Conservation (phyloP, 768 basidiomycete genomes). For the Boletus rufocinnamomeus region DNA sequence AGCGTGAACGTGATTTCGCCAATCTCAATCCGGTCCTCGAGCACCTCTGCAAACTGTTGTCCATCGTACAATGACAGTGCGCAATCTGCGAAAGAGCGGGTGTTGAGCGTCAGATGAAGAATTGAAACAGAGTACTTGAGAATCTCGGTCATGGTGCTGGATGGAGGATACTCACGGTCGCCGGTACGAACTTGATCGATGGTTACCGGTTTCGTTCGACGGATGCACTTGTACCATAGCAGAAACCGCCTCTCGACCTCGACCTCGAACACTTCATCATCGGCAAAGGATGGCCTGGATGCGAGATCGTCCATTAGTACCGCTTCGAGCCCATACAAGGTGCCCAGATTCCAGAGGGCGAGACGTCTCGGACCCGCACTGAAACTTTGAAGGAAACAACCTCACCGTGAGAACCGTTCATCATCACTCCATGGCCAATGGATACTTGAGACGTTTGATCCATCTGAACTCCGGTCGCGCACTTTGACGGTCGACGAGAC, state of each 20-base stretch:
- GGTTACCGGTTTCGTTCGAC: constrained; percentile 23
- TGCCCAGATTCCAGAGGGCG: not conserved
- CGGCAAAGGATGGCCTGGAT: constrained; percentile 17
- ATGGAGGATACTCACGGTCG: constrained; percentile 11
- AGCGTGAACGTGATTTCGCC: constrained; percentile 28
- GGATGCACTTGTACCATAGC: constrained; percentile 26
- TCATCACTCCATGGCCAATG: constrained; percentile 21
- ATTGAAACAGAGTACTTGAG: not conserved
- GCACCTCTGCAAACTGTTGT: constrained; percentile 6
- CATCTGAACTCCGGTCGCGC: constrained; percentile 3
- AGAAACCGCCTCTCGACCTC: constrained; percentile 24
- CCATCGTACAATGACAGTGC: constrained; percentile 26
- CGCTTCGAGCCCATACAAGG: not conserved
- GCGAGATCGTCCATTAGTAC: constrained; percentile 2
- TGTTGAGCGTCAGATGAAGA: not conserved
- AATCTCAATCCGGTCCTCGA: constrained; percentile 21
- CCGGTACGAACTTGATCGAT: constrained; percentile 29
- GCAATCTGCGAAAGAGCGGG: constrained; percentile 17
- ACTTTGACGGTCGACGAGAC: constrained; percentile 21
- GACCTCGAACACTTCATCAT: constrained; percentile 24
- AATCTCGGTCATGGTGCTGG: not conserved
- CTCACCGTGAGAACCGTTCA: constrained; percentile 19
- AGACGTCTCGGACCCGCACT: no score
- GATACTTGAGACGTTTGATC: not conserved
- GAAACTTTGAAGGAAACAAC: not conserved